Evolutionary conservation across 1,284 basidiomycete species (phyloP).

Genomic region (Cutaneotrichosporon cyanovorans): DNA sequence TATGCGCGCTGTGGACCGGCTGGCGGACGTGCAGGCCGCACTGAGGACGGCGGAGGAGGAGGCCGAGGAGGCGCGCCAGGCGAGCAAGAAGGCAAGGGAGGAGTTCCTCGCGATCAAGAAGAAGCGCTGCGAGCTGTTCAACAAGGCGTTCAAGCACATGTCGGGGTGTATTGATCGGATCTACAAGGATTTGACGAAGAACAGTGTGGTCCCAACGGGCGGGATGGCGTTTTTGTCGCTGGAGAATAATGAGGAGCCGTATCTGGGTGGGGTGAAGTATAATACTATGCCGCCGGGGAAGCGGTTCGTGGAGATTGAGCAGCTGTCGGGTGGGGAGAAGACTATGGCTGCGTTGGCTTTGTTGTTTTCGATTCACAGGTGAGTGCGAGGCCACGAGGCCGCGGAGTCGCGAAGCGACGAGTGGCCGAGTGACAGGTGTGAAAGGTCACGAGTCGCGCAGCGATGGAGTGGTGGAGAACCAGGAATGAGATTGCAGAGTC

Average conservation of each 20-base stretch:
- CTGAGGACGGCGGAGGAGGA: slow-evolving; percentile 53
- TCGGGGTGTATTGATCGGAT: slow-evolving; percentile 88
- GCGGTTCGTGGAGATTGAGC: slow-evolving; percentile 97
- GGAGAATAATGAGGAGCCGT: slow-evolving; percentile 97
- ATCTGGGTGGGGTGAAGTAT: slow-evolving; percentile 90
- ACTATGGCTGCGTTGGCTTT: slow-evolving; percentile 94
- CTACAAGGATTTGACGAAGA: slow-evolving; percentile 97
- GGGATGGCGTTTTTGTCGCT: slow-evolving; percentile 93
- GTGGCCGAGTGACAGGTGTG: too few relatives aligned
- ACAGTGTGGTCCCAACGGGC: slow-evolving; percentile 73
- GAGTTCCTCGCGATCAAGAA: slow-evolving; percentile 83
- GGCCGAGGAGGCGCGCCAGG: slow-evolving; percentile 56
- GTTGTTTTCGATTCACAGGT: slow-evolving; percentile 94
- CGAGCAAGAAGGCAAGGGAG: slow-evolving; percentile 81
- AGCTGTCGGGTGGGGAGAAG: slow-evolving; percentile 96
- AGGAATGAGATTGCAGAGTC: too few relatives aligned
- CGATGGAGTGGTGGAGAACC: too few relatives aligned
- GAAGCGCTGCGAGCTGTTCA: slow-evolving; percentile 82
- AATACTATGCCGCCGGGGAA: slow-evolving; percentile 99
- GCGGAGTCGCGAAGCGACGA: too few relatives aligned
- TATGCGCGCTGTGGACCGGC: slow-evolving; percentile 87
- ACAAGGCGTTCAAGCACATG: slow-evolving; percentile 93
- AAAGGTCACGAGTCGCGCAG: too few relatives aligned
- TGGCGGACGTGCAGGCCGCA: slow-evolving; percentile 80
- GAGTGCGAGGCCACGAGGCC: too few relatives aligned